Evolutionary conservation across 768 basidiomycete genomes (phyloP), one percentile per base, ranked within the genome.

Genomic region (Tulasnella sp.): DNA sequence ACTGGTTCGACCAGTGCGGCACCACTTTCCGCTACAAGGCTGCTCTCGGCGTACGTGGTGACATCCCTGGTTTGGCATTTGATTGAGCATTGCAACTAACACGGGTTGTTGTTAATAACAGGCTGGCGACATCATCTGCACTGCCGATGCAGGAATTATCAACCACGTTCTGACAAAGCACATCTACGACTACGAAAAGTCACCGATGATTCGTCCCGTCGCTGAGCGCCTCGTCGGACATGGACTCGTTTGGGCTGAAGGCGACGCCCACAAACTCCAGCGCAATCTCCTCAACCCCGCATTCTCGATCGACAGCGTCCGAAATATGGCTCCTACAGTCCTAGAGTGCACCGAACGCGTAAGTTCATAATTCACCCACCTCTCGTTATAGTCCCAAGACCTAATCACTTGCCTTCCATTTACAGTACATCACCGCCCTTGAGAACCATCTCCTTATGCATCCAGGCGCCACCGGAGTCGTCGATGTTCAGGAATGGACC

Each of bases 201-300:
- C 44, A 18, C 37, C 82, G 0, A 83, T 83, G 0, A 83, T 85
- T 77, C 81, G 83, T 0, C 85, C 85, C 1, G 81, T 83, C 7
- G 81, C 84, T 40, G 81, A 80, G 35, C 83, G 83, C 29, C 70
- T 85, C 10, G 77, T 86, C 3, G 85, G 85, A 6, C 80, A 80
- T 29, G 85, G 84, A 13, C 74, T 86, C 18, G 84, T 84, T 15
- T 86, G 85, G 85, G 84, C 84, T 2, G 84, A 86, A 79, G 85
- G 84, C 16, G 82, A 82, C 23, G 85, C 84, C 35, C 85, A 86
- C 81, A 84, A 82, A 76, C 78, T 79, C 46, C 81, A 82, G 80
- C 79, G 79, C 15, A 74, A 75, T 15, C 77, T 78, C 77, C 55
- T 78, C 40, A 78, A 78, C 72, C 77, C 77, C 29, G 77, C 73